Evolutionary conservation across 345 rosid species (phyloP), one percentile per base, ranked within the genome.

Genomic region (Lepidium africanum): DNA sequence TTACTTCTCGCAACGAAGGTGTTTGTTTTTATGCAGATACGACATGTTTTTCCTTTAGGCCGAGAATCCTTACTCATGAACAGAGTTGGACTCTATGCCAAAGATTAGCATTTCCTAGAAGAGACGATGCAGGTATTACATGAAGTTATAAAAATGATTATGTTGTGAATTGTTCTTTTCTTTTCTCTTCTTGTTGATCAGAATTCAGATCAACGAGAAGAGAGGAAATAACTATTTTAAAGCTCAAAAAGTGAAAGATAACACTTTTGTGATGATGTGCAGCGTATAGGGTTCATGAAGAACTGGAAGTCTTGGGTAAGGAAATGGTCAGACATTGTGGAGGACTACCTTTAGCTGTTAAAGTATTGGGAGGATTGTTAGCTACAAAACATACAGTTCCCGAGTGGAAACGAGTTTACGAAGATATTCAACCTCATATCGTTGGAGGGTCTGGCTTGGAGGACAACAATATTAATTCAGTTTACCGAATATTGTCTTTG

Each of bases 1-100:
- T 81, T 46, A 85, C 90, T 0, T 77, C 90, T 21, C 80, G 83
- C 21, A 72, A 79, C 3, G 76, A 8, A 14, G 71, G 72, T 9
- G 52, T 85, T 12, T 84, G 77, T 3, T 38, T 69, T 13, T 23
- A 67, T 54, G 76, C 73, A 0, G 70, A 73, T 74, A 65, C 67
- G 3, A 59, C 51, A 53, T 2, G 66, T 59, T 30, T 38, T 64
- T 15, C 33, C 36, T 40, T 59, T 16, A 62, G 70, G 14, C 74
- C 68, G 27, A 23, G 6, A 7, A 33, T 5, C 39, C 67, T 81
- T 39, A 68, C 75, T 7, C 51, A 51, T 0, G 8, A 63, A 37
- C 67, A 81, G 25, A 81, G 85, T 21, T 83, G 85, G 85, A 77
- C 70, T 3, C 30, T 81, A 70, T 65, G 82, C 9, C 65, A 25